Percentiles rank a stretch among this genome's conserved stretches.
phyloP scores from a whole-genome alignment of 2,329 filamentous ascomycete species.

The Sporothrix pseudoabietina region DNA sequence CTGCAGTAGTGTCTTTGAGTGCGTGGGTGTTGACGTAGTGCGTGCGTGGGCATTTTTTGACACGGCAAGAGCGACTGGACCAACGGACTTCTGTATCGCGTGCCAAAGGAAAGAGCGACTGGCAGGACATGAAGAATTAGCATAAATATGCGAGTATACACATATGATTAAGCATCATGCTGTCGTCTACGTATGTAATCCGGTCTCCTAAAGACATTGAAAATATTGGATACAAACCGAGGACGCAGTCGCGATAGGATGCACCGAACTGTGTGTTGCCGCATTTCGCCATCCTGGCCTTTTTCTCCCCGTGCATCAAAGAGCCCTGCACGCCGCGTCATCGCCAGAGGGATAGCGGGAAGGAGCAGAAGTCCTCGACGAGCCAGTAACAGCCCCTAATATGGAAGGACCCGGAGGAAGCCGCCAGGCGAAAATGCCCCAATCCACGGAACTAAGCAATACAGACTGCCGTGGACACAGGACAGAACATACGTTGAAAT shows the following conservation, averaged over 20 bases:
- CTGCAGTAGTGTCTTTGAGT: not conserved
- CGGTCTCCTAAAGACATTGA: not conserved
- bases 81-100: too few relatives aligned
- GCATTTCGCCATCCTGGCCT: not conserved
- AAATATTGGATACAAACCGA: not conserved
- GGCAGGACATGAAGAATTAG: too few relatives aligned
- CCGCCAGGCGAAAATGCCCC: not conserved
- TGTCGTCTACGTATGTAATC: not conserved
- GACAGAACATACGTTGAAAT: too few relatives aligned
- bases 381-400: not conserved
- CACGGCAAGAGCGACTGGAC: not conserved
- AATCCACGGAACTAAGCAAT: not conserved
- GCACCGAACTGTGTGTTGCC: not conserved
- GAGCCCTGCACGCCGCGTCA: conserved; percentile 21
- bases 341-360: not conserved
- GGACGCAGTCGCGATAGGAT: not conserved
- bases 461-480: not conserved
- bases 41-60: not conserved
- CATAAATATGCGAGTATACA: too few relatives aligned
- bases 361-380: not conserved
- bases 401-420: not conserved
- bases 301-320: not conserved
- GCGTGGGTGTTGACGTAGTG: conserved; percentile 15
- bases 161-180: not conserved
- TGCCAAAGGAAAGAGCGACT: too few relatives aligned